Evolutionary conservation across 352 stramenopile genomes (phyloP).

Genomic region (Pythium biforme): DNA sequence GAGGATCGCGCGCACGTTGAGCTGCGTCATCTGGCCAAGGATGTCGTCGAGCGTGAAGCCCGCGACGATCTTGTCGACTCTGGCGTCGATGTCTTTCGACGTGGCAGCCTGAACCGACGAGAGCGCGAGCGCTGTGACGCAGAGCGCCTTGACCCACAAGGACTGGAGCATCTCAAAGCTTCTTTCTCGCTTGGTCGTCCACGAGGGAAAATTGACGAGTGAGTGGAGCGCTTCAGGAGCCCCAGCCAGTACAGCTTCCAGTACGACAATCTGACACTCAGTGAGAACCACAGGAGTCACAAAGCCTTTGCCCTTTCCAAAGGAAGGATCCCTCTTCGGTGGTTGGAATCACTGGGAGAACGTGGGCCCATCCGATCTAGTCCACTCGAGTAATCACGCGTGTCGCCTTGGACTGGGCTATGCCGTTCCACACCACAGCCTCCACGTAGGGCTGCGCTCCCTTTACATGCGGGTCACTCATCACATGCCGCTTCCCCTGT

Average conservation of each 20-base stretch:
- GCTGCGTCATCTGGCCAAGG: constrained; percentile 83
- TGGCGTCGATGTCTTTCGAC: constrained; percentile 3
- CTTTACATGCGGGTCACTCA: neutral
- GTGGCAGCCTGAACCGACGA: neutral
- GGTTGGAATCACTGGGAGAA: too few relatives aligned
- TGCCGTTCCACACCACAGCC: neutral
- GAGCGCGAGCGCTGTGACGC: constrained; percentile 29
- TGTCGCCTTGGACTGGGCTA: neutral
- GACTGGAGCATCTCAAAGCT: constrained; percentile 31
- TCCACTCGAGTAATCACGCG: neutral
- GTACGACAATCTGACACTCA: too few relatives aligned
- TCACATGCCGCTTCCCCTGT: neutral
- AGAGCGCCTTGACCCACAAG: constrained; percentile 33
- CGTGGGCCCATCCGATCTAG: neutral
- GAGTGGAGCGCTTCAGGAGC: too few relatives aligned
- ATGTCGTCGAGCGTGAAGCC: constrained; percentile 42
- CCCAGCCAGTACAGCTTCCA: too few relatives aligned
- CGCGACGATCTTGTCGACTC: constrained; percentile 42
- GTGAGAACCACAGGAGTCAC: too few relatives aligned
- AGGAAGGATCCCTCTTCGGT: too few relatives aligned
- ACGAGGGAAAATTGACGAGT: too few relatives aligned
- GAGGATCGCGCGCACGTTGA: constrained; percentile 70
- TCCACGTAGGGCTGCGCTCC: too few relatives aligned
- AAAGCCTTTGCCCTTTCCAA: too few relatives aligned
- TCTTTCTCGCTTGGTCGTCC: neutral